phyloP scores from a whole-genome alignment of 768 basidiomycete species.

The Rhodotorula sphaerocarpa region DNA sequence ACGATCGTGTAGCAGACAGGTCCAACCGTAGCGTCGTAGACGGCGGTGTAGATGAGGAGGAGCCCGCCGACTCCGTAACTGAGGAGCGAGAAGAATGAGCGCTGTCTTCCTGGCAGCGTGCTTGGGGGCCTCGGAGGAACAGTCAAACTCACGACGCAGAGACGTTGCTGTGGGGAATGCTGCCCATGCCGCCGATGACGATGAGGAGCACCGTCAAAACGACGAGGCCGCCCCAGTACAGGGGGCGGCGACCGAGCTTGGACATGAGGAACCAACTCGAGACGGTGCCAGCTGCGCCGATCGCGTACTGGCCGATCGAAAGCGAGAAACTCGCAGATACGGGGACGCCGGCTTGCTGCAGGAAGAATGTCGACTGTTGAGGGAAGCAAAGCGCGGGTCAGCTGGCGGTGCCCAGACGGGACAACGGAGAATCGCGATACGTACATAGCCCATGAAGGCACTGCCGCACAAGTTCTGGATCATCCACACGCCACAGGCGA shows the following conservation, averaged over 20 bases:
- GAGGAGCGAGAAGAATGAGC: no score
- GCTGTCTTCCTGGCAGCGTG: no score
- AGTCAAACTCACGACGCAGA: background rate
- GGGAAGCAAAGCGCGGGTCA: no score
- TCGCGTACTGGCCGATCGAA: conserved; percentile 28
- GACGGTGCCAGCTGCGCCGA: conserved; percentile 39
- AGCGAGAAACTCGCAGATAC: background rate
- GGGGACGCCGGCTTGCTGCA: conserved; percentile 39
- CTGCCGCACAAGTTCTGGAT: conserved; percentile 39
- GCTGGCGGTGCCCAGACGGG: no score
- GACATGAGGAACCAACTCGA: conserved; percentile 33
- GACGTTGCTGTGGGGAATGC: conserved; percentile 25
- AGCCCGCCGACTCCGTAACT: conserved; percentile 42
- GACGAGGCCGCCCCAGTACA: conserved; percentile 44
- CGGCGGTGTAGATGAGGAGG: conserved; percentile 42
- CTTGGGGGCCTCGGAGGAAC: no score
- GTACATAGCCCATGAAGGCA: conserved; percentile 14
- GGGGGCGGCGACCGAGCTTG: conserved; percentile 42
- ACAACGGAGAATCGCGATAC: background rate
- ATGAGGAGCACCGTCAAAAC: conserved; percentile 40
- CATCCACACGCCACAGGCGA: conserved; percentile 47
- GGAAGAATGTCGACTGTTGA: conserved; percentile 28
- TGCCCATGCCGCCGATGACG: conserved; percentile 43
- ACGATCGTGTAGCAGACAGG: conserved; percentile 17
- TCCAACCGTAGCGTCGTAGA: conserved; percentile 6